Conservation (phyloP, 2,329 filamentous ascomycete genomes). For the Bertia moriformis region DNA sequence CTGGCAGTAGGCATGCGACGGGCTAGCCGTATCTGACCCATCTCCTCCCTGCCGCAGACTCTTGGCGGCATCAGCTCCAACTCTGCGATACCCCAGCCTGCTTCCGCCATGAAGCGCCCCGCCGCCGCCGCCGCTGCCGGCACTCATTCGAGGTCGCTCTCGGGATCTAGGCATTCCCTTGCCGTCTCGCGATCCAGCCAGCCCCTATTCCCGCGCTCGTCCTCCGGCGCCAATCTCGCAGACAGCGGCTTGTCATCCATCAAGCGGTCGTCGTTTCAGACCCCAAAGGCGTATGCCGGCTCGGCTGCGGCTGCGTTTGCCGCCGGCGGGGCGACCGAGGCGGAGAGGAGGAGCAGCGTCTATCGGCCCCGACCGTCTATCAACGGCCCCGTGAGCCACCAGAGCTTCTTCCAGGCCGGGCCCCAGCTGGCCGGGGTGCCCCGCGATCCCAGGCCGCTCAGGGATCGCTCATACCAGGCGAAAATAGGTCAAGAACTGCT, state of each 20-base stretch:
- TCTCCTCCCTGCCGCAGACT: too few species aligned
- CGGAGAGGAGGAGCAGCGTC: slow-evolving; percentile 68
- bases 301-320: slow-evolving; percentile 17
- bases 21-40: too few species aligned
- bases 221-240: slow-evolving; percentile 66
- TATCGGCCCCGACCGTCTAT: slow-evolving; percentile 57
- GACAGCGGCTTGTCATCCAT: slow-evolving; percentile 72
- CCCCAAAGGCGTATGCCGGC: slow-evolving; percentile 9
- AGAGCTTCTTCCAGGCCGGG: slow-evolving; percentile 88
- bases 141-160: slow-evolving; percentile 69
- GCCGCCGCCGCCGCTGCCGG: slow-evolving; percentile 59
- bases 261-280: slow-evolving; percentile 68
- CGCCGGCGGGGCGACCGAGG: slow-evolving; percentile 33
- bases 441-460: slow-evolving; percentile 72
- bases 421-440: slow-evolving; percentile 71
- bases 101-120: slow-evolving; percentile 86
- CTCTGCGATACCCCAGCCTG: slow-evolving; percentile 74
- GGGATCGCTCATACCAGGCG: slow-evolving; percentile 65
- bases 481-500: slow-evolving; percentile 78
- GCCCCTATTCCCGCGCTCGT: slow-evolving; percentile 72
- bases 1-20: too few species aligned
- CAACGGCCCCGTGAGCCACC: slow-evolving; percentile 55
- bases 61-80: slow-evolving; percentile 73
- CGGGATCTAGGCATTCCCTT: slow-evolving; percentile 72
- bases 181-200: slow-evolving; percentile 73